phyloP scores from a whole-genome alignment of 805 yeast genomes.

The Wickerhamomyces silvicola region DNA sequence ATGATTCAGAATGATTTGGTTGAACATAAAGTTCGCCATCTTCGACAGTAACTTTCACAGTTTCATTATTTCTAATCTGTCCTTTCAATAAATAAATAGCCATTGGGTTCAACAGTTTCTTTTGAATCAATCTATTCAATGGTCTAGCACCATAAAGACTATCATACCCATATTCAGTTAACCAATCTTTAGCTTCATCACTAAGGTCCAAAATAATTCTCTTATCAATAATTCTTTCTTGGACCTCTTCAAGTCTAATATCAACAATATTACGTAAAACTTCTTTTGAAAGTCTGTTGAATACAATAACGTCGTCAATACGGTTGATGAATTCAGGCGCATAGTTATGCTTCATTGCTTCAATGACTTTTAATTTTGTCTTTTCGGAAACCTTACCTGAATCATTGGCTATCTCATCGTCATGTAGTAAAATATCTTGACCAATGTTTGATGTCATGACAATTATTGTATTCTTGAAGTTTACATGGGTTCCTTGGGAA shows the following conservation, averaged over 20 bases:
- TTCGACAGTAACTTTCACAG: slow-evolving; percentile 43
- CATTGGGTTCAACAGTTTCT: slow-evolving; percentile 79
- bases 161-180: slow-evolving; percentile 85
- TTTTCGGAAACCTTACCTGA: slow-evolving; percentile 51
- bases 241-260: slow-evolving; percentile 75
- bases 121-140: slow-evolving; percentile 82
- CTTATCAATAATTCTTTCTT: slow-evolving; percentile 69
- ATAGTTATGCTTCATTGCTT: slow-evolving; percentile 63
- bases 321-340: slow-evolving; percentile 96
- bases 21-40: slow-evolving; percentile 36
- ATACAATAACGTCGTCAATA: slow-evolving; percentile 87
- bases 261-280: slow-evolving; percentile 79
- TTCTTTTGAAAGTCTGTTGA: slow-evolving; percentile 77
- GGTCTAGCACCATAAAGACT: slow-evolving; percentile 95
- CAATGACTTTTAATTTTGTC: slow-evolving; percentile 54
- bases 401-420: slow-evolving; percentile 41
- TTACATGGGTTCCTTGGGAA: slow-evolving; percentile 90
- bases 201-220: slow-evolving; percentile 57
- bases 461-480: slow-evolving; percentile 89
- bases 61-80: slow-evolving; percentile 54
- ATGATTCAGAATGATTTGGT: slow-evolving; percentile 36
- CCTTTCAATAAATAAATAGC: slow-evolving; percentile 78
- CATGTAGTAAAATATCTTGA: slow-evolving; percentile 76
- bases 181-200: slow-evolving; percentile 66
- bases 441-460: slow-evolving; percentile 98